Conservation (phyloP, 2,329 filamentous ascomycete species). For the Raffaelea deltoideospora region DNA sequence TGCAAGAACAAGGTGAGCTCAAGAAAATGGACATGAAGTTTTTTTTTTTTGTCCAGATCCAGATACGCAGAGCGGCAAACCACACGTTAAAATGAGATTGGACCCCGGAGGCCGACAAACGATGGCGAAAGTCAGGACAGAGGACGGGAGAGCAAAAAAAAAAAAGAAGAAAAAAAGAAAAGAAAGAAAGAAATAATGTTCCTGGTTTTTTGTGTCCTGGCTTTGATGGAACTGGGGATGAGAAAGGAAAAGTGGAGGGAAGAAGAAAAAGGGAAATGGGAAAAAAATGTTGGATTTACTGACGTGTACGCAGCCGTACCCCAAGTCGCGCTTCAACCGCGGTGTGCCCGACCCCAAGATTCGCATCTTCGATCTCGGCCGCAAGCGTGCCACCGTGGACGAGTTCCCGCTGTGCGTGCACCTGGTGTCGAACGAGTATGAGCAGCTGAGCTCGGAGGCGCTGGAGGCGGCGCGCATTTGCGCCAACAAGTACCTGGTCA, state of each 20-base stretch:
- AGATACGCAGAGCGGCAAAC: too few relatives aligned
- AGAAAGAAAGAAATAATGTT: not conserved
- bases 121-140: too few relatives aligned
- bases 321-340: constrained; percentile 99
- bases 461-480: constrained; percentile 99
- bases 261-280: not conserved
- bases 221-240: too few relatives aligned
- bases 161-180: constrained; percentile 2
- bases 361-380: constrained; percentile 97
- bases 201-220: too few relatives aligned
- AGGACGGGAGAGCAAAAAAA: too few relatives aligned
- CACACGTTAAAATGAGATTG: too few relatives aligned
- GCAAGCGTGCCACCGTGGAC: constrained; percentile 97
- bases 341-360: constrained; percentile 81
- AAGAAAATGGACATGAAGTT: constrained; percentile 1
- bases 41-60: too few relatives aligned
- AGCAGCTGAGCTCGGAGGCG: constrained; percentile 98
- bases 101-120: too few relatives aligned
- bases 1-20: constrained; percentile 99
- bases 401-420: constrained; percentile 99
- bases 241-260: not conserved
- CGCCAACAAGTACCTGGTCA: constrained; percentile 77
- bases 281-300: constrained; percentile 1
- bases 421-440: constrained; percentile 99
- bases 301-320: constrained; percentile 58